phyloP scores from a whole-genome alignment of 805 yeast species.

The Lipomyces mesembrius region DNA sequence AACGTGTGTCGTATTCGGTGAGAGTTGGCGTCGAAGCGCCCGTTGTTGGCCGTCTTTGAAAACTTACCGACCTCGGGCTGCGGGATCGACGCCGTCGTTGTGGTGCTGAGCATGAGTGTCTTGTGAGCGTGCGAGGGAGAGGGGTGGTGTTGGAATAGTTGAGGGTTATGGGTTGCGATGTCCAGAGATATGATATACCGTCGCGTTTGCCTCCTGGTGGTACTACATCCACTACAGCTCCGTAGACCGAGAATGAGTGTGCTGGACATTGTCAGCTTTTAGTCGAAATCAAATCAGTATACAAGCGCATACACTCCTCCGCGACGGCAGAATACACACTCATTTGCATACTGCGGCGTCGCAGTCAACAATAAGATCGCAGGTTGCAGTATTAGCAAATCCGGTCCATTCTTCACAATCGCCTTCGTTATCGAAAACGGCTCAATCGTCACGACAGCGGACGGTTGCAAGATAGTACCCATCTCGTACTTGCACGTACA shows the following conservation, averaged over 20 bases:
- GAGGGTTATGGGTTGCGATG: constrained; percentile 21
- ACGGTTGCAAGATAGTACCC: constrained; percentile 32
- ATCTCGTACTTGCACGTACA: constrained; percentile 10
- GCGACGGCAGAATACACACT: constrained; percentile 37
- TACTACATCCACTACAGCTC: constrained; percentile 31
- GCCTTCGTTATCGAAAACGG: constrained; percentile 11
- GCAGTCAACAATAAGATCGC: constrained; percentile 42
- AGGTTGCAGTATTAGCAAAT: constrained; percentile 19
- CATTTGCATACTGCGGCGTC: constrained; percentile 46
- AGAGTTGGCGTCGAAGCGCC: too few relatives aligned
- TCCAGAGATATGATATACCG: constrained; percentile 36
- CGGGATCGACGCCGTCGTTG: constrained; percentile 1
- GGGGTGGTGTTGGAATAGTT: not conserved
- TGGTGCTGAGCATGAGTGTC: constrained; percentile 5
- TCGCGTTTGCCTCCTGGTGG: constrained; percentile 36
- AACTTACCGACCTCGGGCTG: constrained; percentile 28
- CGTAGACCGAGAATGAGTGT: constrained; percentile 23
- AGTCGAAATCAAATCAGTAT: not conserved
- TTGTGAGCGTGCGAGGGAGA: constrained; percentile 5
- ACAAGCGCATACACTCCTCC: constrained; percentile 13
- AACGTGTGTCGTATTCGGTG: too few relatives aligned
- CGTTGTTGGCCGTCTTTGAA: constrained; percentile 32
- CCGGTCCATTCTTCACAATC: constrained; percentile 2
- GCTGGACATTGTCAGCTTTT: constrained; percentile 5
- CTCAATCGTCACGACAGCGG: constrained; percentile 7